A percentile compares a stretch with the other conserved stretches of the same genome.
These are phyloP conservation scores for Yamadazyma conglobata DNA, from an alignment of 1,139 yeast species.

Conservation along the genomic window DNA sequence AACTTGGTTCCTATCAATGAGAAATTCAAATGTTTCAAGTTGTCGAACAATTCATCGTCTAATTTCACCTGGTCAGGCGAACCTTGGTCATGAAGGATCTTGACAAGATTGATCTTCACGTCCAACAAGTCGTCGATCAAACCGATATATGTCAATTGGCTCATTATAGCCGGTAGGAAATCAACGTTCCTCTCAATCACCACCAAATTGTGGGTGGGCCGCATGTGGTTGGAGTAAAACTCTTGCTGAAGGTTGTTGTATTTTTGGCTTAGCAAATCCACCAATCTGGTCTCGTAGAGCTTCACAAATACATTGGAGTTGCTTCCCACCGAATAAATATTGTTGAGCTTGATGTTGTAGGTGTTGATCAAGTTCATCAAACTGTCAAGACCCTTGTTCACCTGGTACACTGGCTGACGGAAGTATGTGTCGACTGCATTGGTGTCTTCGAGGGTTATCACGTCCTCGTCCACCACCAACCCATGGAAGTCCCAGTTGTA, in stretches of 20 bases:
- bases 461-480: constrained; percentile 24
- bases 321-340: constrained; percentile 40
- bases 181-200: constrained; percentile 80
- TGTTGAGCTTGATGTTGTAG: constrained; percentile 29
- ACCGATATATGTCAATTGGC: constrained; percentile 82
- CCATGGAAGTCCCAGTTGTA: constrained; percentile 35
- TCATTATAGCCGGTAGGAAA: constrained; percentile 62
- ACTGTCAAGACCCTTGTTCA: constrained; percentile 25
- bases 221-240: constrained; percentile 31
- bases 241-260: constrained; percentile 35
- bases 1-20: constrained; percentile 74
- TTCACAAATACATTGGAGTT: constrained; percentile 32
- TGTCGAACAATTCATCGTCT: constrained; percentile 33
- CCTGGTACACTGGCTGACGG: constrained; percentile 32
- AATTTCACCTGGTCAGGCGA: constrained; percentile 20
- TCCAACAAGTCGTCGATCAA: constrained; percentile 70
- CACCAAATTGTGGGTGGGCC: constrained; percentile 57
- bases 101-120: constrained; percentile 46
- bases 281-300: constrained; percentile 24
- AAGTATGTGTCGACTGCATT: constrained; percentile 29
- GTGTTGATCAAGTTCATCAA: constrained; percentile 25
- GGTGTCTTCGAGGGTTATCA: constrained; percentile 17
- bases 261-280: constrained; percentile 26
- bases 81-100: constrained; percentile 21
- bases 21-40: constrained; percentile 67